A percentile compares a stretch with the other conserved stretches of the same genome.
Evolutionary conservation across 1,284 basidiomycete genomes (phyloP).

Genomic region (Lignosus rhinocerotis): DNA sequence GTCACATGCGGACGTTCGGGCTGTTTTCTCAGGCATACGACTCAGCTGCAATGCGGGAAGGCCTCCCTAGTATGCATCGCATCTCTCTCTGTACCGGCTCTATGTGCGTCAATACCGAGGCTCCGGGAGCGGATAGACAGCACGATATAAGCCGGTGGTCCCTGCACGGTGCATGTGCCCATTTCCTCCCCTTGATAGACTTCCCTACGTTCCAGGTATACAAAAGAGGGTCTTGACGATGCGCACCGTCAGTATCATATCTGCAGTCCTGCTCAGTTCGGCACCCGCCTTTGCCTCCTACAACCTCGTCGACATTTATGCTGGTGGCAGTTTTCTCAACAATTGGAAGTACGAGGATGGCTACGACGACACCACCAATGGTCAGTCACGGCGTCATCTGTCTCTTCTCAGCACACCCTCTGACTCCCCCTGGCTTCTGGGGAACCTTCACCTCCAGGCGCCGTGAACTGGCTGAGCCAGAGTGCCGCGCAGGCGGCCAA

Average conservation of each 20-base stretch:
- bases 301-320: slow-evolving; percentile 34
- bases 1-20: no score
- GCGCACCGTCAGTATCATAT: background rate
- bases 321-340: slow-evolving; percentile 48
- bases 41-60: no score
- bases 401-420: background rate
- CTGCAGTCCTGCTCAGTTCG: background rate
- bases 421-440: background rate
- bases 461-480: slow-evolving; percentile 22
- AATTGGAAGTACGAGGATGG: slow-evolving; percentile 55
- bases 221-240: no score
- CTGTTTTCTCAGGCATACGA: no score
- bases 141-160: no score
- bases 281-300: slow-evolving; percentile 6
- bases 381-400: slow-evolving; percentile 19
- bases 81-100: no score
- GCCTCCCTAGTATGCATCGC: no score
- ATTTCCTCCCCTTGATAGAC: no score
- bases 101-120: no score
- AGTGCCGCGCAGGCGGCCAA: slow-evolving; percentile 43
- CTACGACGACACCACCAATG: slow-evolving; percentile 50
- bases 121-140: no score
- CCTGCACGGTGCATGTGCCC: no score
- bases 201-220: no score
- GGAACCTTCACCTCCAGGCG: slow-evolving; percentile 22